Conservation (phyloP, 306 rosid genomes). For the Cercis canadensis region DNA sequence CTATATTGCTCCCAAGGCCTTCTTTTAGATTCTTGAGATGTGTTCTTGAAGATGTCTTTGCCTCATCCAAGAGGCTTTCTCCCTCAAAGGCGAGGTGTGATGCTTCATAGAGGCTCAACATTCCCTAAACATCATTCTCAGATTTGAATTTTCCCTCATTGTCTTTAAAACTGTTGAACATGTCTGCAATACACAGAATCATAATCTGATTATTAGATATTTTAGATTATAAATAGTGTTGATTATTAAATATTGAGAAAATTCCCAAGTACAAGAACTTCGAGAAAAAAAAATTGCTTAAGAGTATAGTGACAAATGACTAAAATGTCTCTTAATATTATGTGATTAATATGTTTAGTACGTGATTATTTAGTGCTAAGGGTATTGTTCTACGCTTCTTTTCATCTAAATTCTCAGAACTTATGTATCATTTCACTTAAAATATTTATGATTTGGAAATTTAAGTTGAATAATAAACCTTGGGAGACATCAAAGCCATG, state of each 20-base stretch:
- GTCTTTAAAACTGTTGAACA: slow-evolving; percentile 37
- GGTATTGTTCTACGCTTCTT: too few relatives aligned
- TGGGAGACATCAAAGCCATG: slow-evolving; percentile 45
- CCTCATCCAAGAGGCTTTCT: slow-evolving; percentile 49
- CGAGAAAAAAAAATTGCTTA: too few relatives aligned
- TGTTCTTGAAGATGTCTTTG: slow-evolving; percentile 33
- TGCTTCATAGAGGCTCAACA: slow-evolving; percentile 56
- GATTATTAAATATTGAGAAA: too few relatives aligned
- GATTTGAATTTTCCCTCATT: slow-evolving; percentile 18
- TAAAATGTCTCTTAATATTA: too few relatives aligned
- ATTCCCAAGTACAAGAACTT: too few relatives aligned
- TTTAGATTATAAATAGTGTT: too few relatives aligned
- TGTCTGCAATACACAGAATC: slow-evolving; percentile 18
- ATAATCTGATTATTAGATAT: neutral
- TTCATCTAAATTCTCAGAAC: too few relatives aligned
- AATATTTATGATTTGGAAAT: too few relatives aligned
- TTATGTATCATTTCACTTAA: too few relatives aligned
- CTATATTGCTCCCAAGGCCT: neutral
- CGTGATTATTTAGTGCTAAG: too few relatives aligned
- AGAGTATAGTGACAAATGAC: neutral
- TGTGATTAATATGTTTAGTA: neutral
- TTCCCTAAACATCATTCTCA: slow-evolving; percentile 42
- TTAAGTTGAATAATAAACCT: slow-evolving; percentile 29
- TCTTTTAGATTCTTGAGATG: slow-evolving; percentile 30
- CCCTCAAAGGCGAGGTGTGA: slow-evolving; percentile 45